phyloP scores from a whole-genome alignment of 257 asterid species.

The Nicotiana noctiflora region DNA sequence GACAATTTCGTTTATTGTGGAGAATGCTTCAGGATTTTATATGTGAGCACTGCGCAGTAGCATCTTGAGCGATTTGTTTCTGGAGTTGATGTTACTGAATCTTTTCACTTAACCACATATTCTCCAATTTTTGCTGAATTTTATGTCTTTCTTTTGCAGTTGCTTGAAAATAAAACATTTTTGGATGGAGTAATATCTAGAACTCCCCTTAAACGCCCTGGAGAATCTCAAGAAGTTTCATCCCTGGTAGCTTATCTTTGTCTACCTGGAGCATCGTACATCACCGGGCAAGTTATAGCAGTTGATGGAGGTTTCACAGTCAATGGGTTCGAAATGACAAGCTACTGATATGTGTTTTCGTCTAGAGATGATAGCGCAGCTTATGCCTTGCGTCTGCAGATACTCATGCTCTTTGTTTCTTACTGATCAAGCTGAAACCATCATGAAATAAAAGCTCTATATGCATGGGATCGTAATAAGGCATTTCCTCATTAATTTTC shows the following conservation, averaged over 20 bases:
- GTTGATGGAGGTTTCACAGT: constrained; percentile 90
- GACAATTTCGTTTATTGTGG: background rate
- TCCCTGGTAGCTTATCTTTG: constrained; percentile 75
- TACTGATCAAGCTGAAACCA: background rate
- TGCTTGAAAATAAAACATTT: constrained; percentile 58
- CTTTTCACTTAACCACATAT: background rate
- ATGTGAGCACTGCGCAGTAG: background rate
- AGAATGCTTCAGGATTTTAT: background rate
- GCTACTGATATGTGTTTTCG: background rate
- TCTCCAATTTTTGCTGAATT: background rate
- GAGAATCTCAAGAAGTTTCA: constrained; percentile 76
- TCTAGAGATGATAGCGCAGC: background rate
- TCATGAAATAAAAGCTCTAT: background rate
- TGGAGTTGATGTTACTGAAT: background rate
- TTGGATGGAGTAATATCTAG: constrained; percentile 45
- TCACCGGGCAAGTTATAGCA: constrained; percentile 67
- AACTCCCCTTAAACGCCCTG: constrained; percentile 74
- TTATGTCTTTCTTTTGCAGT: constrained; percentile 32
- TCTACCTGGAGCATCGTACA: too few species aligned
- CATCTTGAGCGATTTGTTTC: background rate
- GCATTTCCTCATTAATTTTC: too few species aligned
- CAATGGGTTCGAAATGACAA: constrained; percentile 38
- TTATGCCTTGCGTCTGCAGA: background rate
- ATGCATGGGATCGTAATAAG: too few species aligned
- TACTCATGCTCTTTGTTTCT: background rate